Evolutionary conservation across 2,329 filamentous ascomycete species (phyloP).

Genomic region (Fusarium sp.): DNA sequence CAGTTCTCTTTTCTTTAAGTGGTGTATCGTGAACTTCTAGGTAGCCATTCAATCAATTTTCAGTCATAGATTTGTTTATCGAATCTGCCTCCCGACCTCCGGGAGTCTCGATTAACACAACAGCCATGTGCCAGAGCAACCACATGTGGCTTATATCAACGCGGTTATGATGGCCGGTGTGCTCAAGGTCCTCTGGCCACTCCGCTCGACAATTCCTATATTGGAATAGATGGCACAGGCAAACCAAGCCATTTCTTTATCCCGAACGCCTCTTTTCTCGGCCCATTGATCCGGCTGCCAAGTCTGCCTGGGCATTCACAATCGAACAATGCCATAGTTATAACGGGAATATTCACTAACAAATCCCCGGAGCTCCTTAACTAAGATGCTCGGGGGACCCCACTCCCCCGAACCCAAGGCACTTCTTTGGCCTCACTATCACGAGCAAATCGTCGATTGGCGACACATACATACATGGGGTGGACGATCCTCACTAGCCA

Average conservation of each 20-base stretch:
- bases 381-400: slow-evolving; percentile 15
- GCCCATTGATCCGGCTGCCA: slow-evolving; percentile 40
- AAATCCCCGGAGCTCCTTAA: slow-evolving; percentile 23
- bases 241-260: slow-evolving; percentile 7
- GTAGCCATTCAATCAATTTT: not conserved
- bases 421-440: slow-evolving; percentile 12
- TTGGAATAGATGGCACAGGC: slow-evolving; percentile 11
- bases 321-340: slow-evolving; percentile 12
- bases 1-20: not conserved
- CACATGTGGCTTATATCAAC: slow-evolving; percentile 23
- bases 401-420: slow-evolving; percentile 36
- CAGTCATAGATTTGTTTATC: slow-evolving; percentile 13
- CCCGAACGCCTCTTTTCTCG: slow-evolving; percentile 33
- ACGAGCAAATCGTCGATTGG: slow-evolving; percentile 41
- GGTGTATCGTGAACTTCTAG: slow-evolving; percentile 7
- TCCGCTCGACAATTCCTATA: slow-evolving; percentile 24
- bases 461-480: slow-evolving; percentile 25
- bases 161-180: not conserved
- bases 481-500: slow-evolving; percentile 35
- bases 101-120: slow-evolving; percentile 15
- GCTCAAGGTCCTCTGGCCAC: slow-evolving; percentile 14
- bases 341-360: slow-evolving; percentile 31
- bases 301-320: slow-evolving; percentile 32
- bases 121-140: slow-evolving; percentile 24
- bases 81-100: not conserved